Evolutionary conservation across 176 grass and related monocot species (phyloP), one percentile per base, ranked within the genome.

Genomic region (Hyparrhenia diplandra): DNA sequence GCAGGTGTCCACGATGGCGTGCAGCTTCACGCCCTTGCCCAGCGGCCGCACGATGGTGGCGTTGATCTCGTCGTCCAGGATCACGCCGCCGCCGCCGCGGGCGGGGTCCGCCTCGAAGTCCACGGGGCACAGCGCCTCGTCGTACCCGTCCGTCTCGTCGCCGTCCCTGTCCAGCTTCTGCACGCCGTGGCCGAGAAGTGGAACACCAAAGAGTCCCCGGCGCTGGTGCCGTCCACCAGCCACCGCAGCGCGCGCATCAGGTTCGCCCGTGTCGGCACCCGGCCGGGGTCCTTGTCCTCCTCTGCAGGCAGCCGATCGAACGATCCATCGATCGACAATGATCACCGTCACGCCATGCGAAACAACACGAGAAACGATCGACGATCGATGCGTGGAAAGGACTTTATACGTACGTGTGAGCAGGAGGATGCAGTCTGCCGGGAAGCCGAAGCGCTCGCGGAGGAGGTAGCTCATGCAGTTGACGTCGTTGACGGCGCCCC

Each of bases 11-110:
- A 97, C 74, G 83, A 93, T 69, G 69, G 94, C 94, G 76, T 93
- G 91, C 58, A 94, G 91, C 90, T 85, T 94, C 17, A 76, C 91
- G 76, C 85, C 89, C n/a, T 13, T 46, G 46, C 77, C 82, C 40
- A 97, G 87, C 12, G 94, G 91, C 1, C 85, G 87, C 70, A 97
- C 94, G 54, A 97, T 83, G 54, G 63, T 83, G 4, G 47, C 80
- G 62, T 94, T 97, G 85, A 90, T 71, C 83, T 97, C 94, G 68
- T 97, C 86, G 82, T 97, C 94, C 29, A 97, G 71, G 73, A 97
- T 85, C 8, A 81, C 63, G 47, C 94, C 94, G 25, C 75, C n/a
- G 25, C 75, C 63, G 64, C 94, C 94, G 25, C 75, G 23, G 40
- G 23, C 14, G 0, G 67, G 27, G 6, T 32, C 41, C 59, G 91